A percentile compares a stretch with the other conserved stretches of the same genome.
Evolutionary conservation across 345 rosid genomes (phyloP).

Genomic region (Pugionium cornutum): DNA sequence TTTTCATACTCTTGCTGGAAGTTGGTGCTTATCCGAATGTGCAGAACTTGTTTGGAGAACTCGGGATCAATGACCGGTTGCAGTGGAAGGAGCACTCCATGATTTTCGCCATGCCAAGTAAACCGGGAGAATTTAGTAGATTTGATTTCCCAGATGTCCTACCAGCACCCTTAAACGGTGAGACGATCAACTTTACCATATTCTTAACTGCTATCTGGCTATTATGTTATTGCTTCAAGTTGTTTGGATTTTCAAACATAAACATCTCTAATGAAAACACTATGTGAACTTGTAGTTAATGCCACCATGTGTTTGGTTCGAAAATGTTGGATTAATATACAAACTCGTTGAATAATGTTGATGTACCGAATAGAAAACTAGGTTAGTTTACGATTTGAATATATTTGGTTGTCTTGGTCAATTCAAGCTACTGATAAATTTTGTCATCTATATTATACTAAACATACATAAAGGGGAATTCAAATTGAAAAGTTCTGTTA

Average conservation of each 20-base stretch:
- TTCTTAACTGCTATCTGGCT: not conserved
- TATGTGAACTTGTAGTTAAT: not conserved
- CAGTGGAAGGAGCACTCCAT: constrained; percentile 99
- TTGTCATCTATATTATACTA: not conserved
- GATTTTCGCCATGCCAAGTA: constrained; percentile 98
- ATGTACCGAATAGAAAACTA: not conserved
- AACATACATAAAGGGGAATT: not conserved
- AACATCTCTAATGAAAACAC: not conserved
- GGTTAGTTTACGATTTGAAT: constrained; percentile 13
- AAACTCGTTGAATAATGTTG: not conserved
- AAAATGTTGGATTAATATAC: not conserved
- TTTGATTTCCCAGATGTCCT: constrained; percentile 90
- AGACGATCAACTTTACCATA: constrained; percentile 29
- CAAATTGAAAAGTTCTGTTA: not conserved
- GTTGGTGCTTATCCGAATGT: constrained; percentile 96
- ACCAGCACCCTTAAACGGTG: constrained; percentile 91
- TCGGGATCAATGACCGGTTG: constrained; percentile 82
- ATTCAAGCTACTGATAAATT: not conserved
- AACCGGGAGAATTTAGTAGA: constrained; percentile 92
- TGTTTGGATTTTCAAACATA: not conserved
- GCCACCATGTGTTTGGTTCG: not conserved
- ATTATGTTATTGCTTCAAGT: not conserved
- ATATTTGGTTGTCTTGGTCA: not conserved
- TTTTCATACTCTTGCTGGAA: constrained; percentile 44
- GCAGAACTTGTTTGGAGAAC: constrained; percentile 91